Conservation (phyloP, 2,329 filamentous ascomycete species). For the Trichoderma sp. region DNA sequence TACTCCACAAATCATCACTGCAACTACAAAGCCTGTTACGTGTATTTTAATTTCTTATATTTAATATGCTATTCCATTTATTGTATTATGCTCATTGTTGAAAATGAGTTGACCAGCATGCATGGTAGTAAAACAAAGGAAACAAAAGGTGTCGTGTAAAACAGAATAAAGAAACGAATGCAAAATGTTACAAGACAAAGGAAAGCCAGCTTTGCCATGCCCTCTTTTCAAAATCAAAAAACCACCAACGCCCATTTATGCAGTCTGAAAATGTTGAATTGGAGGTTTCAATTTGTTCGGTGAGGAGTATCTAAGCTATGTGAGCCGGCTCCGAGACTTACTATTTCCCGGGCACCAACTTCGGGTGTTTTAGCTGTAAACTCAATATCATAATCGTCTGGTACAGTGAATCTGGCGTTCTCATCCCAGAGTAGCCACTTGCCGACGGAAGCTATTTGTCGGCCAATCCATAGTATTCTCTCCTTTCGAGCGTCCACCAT, state of each 20-base stretch:
- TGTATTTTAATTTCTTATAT: no score
- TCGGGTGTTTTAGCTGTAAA: slow-evolving; percentile 21
- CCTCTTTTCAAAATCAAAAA: neutral
- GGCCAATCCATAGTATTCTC: slow-evolving; percentile 58
- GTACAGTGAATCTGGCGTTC: slow-evolving; percentile 40
- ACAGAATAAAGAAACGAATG: no score
- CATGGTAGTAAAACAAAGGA: no score
- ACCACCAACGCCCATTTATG: neutral
- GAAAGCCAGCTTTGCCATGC: no score
- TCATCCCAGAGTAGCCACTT: slow-evolving; percentile 49
- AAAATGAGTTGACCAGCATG: no score
- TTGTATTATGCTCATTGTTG: no score
- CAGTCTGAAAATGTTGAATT: neutral
- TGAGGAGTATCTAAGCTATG: neutral
- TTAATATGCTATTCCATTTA: no score
- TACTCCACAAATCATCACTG: no score
- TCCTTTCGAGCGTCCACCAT: slow-evolving; percentile 57
- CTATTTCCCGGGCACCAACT: no score
- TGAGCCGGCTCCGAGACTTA: neutral
- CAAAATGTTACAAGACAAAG: no score
- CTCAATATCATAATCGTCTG: slow-evolving; percentile 38
- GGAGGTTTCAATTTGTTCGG: neutral
- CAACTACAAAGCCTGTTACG: no score
- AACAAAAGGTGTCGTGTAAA: no score
- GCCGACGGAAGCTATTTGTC: slow-evolving; percentile 42